phyloP scores from a whole-genome alignment of 805 yeast species.

The Saccharomycopsis selenospora region DNA sequence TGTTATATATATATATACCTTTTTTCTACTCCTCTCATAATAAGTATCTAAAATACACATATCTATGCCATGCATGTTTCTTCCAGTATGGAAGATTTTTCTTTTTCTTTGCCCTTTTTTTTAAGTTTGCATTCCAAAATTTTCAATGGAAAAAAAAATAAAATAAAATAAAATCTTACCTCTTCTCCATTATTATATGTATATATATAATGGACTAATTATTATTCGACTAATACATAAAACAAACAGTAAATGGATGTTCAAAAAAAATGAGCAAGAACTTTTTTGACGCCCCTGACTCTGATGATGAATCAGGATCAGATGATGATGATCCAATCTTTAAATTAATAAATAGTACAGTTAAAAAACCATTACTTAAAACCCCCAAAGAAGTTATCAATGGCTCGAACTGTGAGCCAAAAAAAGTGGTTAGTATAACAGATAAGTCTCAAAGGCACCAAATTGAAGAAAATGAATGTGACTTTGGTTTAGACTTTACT shows the following conservation, averaged over 20 bases:
- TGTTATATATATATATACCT: too few relatives aligned
- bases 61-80: too few relatives aligned
- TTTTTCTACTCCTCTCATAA: too few relatives aligned
- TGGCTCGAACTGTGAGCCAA: not conserved
- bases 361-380: too few relatives aligned
- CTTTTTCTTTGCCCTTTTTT: too few relatives aligned
- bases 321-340: conserved; percentile 2
- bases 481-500: not conserved
- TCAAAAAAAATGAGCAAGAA: too few relatives aligned
- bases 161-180: not conserved
- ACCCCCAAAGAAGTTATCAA: not conserved
- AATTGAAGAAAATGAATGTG: not conserved
- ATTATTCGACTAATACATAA: too few relatives aligned
- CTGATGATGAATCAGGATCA: not conserved
- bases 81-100: too few relatives aligned
- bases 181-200: not conserved
- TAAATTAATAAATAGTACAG: not conserved
- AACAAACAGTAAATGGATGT: too few relatives aligned
- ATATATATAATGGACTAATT: too few relatives aligned
- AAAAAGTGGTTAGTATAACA: not conserved
- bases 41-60: too few relatives aligned
- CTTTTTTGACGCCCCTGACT: not conserved
- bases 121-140: too few relatives aligned
- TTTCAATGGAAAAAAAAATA: not conserved
- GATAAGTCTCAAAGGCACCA: not conserved